A percentile compares a stretch with the other conserved stretches of the same genome.
Conservation (phyloP, 1,139 yeast genomes). For the Eremothecium gossypii region DNA sequence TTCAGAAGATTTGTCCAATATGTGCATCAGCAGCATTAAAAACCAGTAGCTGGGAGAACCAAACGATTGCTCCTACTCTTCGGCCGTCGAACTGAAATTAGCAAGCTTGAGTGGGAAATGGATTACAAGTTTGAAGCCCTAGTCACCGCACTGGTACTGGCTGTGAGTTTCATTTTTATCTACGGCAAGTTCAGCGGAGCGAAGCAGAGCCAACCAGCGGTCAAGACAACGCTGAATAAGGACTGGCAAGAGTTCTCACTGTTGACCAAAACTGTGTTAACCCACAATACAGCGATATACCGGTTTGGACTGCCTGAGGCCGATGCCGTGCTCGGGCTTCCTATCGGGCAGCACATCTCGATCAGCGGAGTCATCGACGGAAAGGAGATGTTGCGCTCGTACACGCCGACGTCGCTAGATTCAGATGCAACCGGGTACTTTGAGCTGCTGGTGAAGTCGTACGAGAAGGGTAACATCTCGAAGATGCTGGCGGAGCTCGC, state of each 20-base stretch:
- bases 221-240: constrained; percentile 3
- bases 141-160: too few species aligned
- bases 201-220: too few species aligned
- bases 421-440: constrained; percentile 72
- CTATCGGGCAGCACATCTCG: constrained; percentile 89
- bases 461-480: constrained; percentile 85
- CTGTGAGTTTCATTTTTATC: too few species aligned
- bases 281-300: constrained; percentile 79
- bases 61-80: too few species aligned
- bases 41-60: too few species aligned
- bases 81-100: too few species aligned
- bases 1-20: too few species aligned
- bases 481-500: constrained; percentile 59
- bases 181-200: too few species aligned
- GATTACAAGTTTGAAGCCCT: too few species aligned
- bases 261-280: constrained; percentile 64
- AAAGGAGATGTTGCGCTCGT: constrained; percentile 80
- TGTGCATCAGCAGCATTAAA: too few species aligned
- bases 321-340: constrained; percentile 73
- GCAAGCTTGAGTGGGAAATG: too few species aligned
- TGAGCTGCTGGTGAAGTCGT: constrained; percentile 85
- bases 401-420: constrained; percentile 89
- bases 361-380: constrained; percentile 68
- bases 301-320: constrained; percentile 76
- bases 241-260: constrained; percentile 76